Conservation (phyloP, 495 filamentous ascomycete species). For the Penicillium cinerascens region DNA sequence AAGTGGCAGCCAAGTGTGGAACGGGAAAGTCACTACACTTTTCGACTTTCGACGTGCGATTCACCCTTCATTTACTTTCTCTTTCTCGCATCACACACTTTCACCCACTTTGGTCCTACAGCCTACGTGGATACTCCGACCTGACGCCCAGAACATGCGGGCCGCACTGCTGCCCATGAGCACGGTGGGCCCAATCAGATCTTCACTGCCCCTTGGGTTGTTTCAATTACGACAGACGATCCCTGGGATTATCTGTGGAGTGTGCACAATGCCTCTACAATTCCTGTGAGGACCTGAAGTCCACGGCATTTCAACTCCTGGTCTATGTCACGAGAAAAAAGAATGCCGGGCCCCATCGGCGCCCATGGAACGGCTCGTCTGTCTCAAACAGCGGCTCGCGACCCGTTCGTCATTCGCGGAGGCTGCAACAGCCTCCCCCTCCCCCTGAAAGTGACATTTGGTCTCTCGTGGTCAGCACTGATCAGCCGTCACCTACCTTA, state of each 20-base stretch:
- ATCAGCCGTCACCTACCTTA: neutral
- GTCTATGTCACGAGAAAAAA: neutral
- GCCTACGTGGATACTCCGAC: constrained; percentile 8
- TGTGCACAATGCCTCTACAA: neutral
- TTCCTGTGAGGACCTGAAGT: neutral
- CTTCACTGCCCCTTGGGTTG: constrained; percentile 5
- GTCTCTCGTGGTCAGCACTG: neutral
- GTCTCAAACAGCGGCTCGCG: constrained; percentile 9
- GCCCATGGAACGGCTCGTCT: constrained; percentile 13
- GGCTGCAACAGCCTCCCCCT: neutral
- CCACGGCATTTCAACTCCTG: neutral
- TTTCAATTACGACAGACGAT: neutral
- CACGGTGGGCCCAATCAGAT: constrained; percentile 10
- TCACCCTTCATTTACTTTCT: neutral
- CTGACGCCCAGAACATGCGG: constrained; percentile 13
- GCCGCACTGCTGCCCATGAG: constrained; percentile 12
- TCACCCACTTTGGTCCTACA: neutral
- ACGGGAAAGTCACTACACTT: neutral
- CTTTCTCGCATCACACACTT: neutral
- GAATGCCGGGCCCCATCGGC: neutral
- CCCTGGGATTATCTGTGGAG: neutral
- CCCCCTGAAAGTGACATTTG: constrained; percentile 3
- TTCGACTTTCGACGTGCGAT: neutral
- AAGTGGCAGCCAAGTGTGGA: constrained; percentile 12
- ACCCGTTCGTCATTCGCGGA: neutral